These are phyloP conservation scores for Pseudocohnilembus persalinus DNA, from an alignment of 169 alveolate genomes.

Conservation along the genomic window DNA sequence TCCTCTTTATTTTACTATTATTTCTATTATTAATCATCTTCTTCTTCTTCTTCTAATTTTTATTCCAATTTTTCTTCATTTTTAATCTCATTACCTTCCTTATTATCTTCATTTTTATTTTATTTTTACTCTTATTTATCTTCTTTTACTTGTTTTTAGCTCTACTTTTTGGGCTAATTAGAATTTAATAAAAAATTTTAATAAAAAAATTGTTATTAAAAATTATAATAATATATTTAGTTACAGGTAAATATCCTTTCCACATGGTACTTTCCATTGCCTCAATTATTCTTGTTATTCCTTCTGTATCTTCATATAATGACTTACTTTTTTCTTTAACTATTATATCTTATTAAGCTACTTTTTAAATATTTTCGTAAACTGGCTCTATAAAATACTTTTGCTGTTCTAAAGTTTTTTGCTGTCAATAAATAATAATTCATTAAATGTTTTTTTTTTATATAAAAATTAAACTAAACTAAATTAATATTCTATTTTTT, in stretches of 20 bases:
- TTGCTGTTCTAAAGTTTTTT: no score
- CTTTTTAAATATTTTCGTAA: background rate
- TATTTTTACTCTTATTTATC: background rate
- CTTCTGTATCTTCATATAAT: background rate
- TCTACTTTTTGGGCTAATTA: no score
- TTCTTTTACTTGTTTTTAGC: background rate
- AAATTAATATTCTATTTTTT: no score
- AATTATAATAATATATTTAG: no score
- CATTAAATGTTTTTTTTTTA: background rate
- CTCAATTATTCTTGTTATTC: background rate
- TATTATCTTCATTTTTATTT: background rate
- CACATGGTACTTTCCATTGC: background rate
- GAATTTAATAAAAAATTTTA: no score
- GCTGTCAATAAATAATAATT: background rate
- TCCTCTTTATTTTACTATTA: background rate
- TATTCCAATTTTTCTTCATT: background rate
- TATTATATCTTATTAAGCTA: background rate
- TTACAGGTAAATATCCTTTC: background rate
- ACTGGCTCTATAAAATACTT: background rate
- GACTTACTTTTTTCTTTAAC: background rate
- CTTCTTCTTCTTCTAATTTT: background rate
- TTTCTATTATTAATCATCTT: background rate
- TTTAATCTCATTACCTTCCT: background rate
- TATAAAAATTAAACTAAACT: no score
- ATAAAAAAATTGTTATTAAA: no score